These are phyloP conservation scores for Leishmania lainsoni DNA, from an alignment of 208 protist species.

Conservation along the genomic window DNA sequence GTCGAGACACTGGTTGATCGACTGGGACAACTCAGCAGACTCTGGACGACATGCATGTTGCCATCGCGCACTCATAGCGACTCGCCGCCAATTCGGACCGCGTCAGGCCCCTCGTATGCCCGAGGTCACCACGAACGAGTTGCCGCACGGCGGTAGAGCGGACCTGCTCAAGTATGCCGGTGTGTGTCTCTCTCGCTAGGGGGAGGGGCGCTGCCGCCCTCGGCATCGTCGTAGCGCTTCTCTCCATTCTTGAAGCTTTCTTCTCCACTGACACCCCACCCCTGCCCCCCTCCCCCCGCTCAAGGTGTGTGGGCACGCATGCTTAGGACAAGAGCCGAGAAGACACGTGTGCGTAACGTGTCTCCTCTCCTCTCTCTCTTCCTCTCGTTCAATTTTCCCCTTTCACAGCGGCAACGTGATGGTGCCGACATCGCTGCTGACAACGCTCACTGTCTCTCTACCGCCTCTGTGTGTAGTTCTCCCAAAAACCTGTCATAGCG, in stretches of 20 bases:
- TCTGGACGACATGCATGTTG: background rate
- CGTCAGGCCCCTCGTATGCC: background rate
- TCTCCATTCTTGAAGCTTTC: background rate
- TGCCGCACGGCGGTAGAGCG: background rate
- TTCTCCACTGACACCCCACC: background rate
- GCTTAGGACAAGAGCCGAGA: background rate
- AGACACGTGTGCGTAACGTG: background rate
- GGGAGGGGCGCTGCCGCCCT: background rate
- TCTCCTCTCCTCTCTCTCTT: background rate
- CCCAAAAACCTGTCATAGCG: background rate
- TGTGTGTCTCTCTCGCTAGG: background rate
- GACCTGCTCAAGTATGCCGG: background rate
- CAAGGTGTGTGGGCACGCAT: background rate
- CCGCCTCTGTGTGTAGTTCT: background rate
- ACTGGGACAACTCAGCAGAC: slow-evolving; percentile 4
- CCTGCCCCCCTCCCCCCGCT: background rate
- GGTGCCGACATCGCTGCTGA: background rate
- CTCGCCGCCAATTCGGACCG: background rate
- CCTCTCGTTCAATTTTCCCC: background rate
- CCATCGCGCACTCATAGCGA: slow-evolving; percentile 10
- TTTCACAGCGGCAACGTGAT: background rate
- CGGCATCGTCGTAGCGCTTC: background rate
- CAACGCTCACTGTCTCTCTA: background rate
- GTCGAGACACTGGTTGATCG: background rate
- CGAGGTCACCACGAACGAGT: background rate